phyloP scores from a whole-genome alignment of 768 basidiomycete genomes.

The Suillus occidentalis region DNA sequence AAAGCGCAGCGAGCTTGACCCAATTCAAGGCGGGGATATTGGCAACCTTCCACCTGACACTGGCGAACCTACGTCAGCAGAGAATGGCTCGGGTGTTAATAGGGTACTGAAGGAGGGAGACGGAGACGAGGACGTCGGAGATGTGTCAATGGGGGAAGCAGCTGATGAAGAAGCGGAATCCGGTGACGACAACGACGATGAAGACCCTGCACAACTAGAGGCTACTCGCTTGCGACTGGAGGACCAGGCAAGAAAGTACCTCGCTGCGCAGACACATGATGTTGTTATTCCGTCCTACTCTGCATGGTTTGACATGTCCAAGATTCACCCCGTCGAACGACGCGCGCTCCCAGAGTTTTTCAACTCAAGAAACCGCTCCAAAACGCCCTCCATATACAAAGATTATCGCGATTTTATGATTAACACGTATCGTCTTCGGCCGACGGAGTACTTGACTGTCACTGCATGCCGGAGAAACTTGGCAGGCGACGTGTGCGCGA shows the following conservation, averaged over 20 bases:
- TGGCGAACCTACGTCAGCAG: conserved; percentile 7
- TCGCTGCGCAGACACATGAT: conserved; percentile 96
- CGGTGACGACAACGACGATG: conserved; percentile 80
- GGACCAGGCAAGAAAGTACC: conserved; percentile 89
- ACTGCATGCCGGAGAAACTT: conserved; percentile 95
- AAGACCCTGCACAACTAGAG: conserved; percentile 82
- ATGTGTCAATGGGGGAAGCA: conserved; percentile 81
- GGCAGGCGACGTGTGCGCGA: conserved; percentile 96
- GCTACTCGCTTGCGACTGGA: conserved; percentile 77
- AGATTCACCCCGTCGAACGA: conserved; percentile 89
- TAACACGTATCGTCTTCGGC: conserved; percentile 94
- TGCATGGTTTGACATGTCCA: conserved; percentile 96
- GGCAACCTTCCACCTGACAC: conserved; percentile 60
- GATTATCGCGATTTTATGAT: conserved; percentile 99
- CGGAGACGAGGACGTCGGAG: conserved; percentile 66
- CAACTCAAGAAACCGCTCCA: conserved; percentile 90
- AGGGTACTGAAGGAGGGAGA: conserved; percentile 50
- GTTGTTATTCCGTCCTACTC: conserved; percentile 97
- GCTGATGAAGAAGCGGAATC: conserved; percentile 77
- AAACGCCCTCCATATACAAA: conserved; percentile 97
- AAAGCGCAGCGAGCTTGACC: conserved; percentile 87
- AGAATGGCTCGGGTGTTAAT: conserved; percentile 29
- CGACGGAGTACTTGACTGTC: conserved; percentile 93
- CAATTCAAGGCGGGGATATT: conserved; percentile 75
- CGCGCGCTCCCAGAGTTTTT: conserved; percentile 97